Conservation (phyloP, 352 stramenopile genomes). For the Phytophthora cajani region DNA sequence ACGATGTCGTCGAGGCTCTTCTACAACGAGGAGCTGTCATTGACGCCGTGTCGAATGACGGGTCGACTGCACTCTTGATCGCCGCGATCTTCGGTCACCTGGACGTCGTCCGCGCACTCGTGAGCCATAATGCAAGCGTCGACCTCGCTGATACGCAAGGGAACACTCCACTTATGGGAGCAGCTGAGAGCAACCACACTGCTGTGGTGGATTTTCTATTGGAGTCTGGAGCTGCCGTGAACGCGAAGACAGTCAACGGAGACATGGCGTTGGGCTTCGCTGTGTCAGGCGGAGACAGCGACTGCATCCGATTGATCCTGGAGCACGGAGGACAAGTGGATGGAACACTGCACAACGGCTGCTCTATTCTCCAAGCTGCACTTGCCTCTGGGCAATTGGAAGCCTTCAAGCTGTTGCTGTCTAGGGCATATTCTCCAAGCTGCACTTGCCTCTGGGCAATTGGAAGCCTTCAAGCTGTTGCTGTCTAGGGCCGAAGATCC, state of each 20-base stretch:
- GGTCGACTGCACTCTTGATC: constrained; percentile 10
- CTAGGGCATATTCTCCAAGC: not conserved
- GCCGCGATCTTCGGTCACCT: constrained; percentile 12
- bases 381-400: constrained; percentile 2
- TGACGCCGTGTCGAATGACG: constrained; percentile 4
- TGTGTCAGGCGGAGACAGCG: not conserved
- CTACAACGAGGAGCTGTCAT: constrained; percentile 7
- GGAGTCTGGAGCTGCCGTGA: constrained; percentile 2
- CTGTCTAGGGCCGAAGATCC: not conserved
- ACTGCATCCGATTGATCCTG: constrained; percentile 10
- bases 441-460: not conserved
- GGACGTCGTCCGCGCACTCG: not conserved
- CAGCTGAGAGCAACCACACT: not conserved
- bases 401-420: constrained; percentile 2
- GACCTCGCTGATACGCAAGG: constrained; percentile 9
- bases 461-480: constrained; percentile 10
- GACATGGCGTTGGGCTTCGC: constrained; percentile 8
- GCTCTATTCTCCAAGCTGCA: constrained; percentile 1
- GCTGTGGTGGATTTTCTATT: constrained; percentile 11
- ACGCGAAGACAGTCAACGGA: not conserved
- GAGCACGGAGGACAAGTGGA: constrained; percentile 14
- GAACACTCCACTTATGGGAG: constrained; percentile 10
- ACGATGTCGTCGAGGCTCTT: not conserved
- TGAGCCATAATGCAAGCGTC: constrained; percentile 9
- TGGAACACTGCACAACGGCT: constrained; percentile 2